Evolutionary conservation across 1,284 basidiomycete species (phyloP), one percentile per base, ranked within the genome.

Genomic region (Porphyrellus sp.): DNA sequence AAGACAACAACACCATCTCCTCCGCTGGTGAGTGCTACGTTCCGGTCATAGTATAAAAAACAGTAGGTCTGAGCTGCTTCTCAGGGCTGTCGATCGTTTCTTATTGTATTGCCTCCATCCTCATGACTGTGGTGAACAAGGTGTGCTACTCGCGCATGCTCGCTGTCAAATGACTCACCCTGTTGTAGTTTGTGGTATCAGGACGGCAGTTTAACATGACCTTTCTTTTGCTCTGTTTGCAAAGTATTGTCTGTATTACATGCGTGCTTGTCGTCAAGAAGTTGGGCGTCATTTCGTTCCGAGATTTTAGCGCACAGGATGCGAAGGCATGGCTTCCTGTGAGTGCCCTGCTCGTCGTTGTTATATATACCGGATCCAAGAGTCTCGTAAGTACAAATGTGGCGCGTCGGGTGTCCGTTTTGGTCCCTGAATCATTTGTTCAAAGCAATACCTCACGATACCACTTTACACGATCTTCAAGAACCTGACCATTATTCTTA

Each of bases 61-160:
- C 40, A 24, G 12, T 20, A 18, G 39, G 23, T 44, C 31, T 9
- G 31, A 59, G 12, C 18, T 1, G 4, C 15, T 4, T 15, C 53
- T n/a, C 69, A 82, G 85, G 86, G 31, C 77, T 89, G 9, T 86
- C 95, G 28, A 89, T 98, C 58, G 58, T 90, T 54, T 91, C 88
- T 65, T 99, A 99, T 72, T 99, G 97, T 69, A 62, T 89, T 25
- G 93, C 96, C 3, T 95, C 92, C 37, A 98, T 99, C 63, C 77
- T 94, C 52, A 99, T 99, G 97, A 99, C 97, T 0, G 83, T 99
- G 43, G 85, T 98, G 56, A 98, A 98, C 79, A 98, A 99, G 80
- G 93, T 93, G 57, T 41, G 77, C 23, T 33, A 21, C 24, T 33
- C n/a, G 9, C 27, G 33, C 15, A 21, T 34, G 5, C 38, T 46